Conservation (phyloP, 768 basidiomycete species). For the Suillus clintonianus region DNA sequence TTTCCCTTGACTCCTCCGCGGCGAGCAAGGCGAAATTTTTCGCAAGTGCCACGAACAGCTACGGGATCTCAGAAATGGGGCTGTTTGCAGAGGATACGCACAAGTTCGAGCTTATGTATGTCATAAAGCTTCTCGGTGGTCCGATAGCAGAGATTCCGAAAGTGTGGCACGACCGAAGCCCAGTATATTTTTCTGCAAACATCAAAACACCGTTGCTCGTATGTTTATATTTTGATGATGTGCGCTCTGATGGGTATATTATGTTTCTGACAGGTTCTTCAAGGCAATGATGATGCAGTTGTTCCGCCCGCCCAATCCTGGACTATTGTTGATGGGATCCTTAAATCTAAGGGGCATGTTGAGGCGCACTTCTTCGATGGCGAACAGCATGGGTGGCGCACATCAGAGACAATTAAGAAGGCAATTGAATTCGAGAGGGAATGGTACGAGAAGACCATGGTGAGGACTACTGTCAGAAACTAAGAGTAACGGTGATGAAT, state of each 20-base stretch:
- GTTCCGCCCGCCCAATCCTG: constrained; percentile 68
- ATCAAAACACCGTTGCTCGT: constrained; percentile 69
- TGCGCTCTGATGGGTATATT: constrained; percentile 1
- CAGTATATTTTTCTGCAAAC: constrained; percentile 59
- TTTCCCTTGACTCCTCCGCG: constrained; percentile 47
- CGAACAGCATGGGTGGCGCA: constrained; percentile 45
- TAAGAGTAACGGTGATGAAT: not conserved
- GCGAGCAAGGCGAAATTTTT: constrained; percentile 58
- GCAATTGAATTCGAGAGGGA: constrained; percentile 35
- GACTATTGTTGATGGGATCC: not conserved
- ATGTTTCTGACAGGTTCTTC: constrained; percentile 52
- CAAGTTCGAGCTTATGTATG: constrained; percentile 67
- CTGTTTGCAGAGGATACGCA: constrained; percentile 64
- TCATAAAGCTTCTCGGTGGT: constrained; percentile 65
- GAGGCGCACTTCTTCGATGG: constrained; percentile 43
- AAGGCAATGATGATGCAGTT: constrained; percentile 62
- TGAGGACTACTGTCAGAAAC: not conserved
- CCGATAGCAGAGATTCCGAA: constrained; percentile 51
- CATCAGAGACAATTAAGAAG: constrained; percentile 34
- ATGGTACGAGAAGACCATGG: constrained; percentile 33
- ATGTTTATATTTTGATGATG: constrained; percentile 38
- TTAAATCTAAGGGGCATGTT: constrained; percentile 15
- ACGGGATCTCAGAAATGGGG: constrained; percentile 66
- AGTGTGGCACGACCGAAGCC: constrained; percentile 60
- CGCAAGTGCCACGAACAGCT: constrained; percentile 68